Evolutionary conservation across 2,329 filamentous ascomycete species (phyloP), one percentile per base, ranked within the genome.

Genomic region (Talaromyces rugulosus): DNA sequence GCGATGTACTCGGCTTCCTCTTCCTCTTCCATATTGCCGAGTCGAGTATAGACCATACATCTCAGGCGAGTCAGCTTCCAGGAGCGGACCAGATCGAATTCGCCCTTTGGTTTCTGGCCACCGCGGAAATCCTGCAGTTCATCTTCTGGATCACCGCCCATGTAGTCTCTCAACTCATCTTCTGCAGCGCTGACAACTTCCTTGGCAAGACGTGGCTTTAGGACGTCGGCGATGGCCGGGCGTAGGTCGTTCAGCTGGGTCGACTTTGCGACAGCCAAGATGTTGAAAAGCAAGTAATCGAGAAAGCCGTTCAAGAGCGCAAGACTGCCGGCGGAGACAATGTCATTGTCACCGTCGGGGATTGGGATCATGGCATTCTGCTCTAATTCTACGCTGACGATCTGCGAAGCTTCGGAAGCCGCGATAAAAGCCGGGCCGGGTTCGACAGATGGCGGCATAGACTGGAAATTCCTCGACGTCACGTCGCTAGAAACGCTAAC

Each of bases 1-100:
- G 92, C 87, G 72, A 96, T 90, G 71, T 91, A 91, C 57, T 88
- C 87, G 71, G 97, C 94, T 75, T 98, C 95, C 67, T 99, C 95
- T 67, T 98, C 93, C 77, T 99, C 95, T 75, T 99, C 96, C 84
- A 99, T 88, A 72, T 99, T 94, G 52, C 95, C 95, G 6, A 99
- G 81, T 8, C 95, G 93, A 8, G 93, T 98, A 74, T 98, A 98
- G 27, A 99, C 94, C 95, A 99, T 99, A 75, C 95, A 96, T 64
- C 95, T 87, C 69, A 99, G 79, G 60, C 95, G 87, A 0, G 93
- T 95, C 67, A 95, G 86, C 79, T 96, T 97, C 93, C 95, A 99
- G 18, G 93, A 89, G 61, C 93, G 83, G 72, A 97, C 91, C n/a
- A 96, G 80, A 73, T 98, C 92, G 86, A 94, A 98, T 67, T 89